Conservation (phyloP, 2,329 filamentous ascomycete genomes). For the Hortaea sp. region DNA sequence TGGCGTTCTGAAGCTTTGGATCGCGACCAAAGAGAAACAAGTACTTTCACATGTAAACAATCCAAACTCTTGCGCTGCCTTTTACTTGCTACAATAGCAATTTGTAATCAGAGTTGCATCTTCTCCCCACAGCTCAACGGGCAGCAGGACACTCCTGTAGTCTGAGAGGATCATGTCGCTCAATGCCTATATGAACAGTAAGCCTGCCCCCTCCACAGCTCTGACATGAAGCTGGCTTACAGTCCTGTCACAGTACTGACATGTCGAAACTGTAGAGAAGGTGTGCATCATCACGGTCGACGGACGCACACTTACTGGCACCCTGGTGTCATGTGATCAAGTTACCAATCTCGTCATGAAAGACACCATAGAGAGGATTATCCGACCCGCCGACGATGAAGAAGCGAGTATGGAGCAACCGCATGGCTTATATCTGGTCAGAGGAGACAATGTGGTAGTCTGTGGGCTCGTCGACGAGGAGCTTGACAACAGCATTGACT, state of each 20-base stretch:
- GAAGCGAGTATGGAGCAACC: conserved; percentile 72
- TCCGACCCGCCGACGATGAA: conserved; percentile 72
- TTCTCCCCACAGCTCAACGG: no score
- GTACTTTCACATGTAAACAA: no score
- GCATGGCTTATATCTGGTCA: conserved; percentile 81
- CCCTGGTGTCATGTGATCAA: conserved; percentile 76
- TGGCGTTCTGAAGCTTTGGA: background rate
- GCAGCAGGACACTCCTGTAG: no score
- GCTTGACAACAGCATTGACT: conserved; percentile 83
- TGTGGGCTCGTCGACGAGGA: conserved; percentile 84
- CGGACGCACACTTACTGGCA: conserved; percentile 68
- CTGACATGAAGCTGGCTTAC: conserved; percentile 5
- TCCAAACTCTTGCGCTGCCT: no score
- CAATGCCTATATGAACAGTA: conserved; percentile 35
- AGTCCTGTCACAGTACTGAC: conserved; percentile 6
- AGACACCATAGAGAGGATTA: conserved; percentile 78
- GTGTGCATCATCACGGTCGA: conserved; percentile 87
- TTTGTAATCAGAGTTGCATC: no score
- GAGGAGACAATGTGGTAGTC: conserved; percentile 88
- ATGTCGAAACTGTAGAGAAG: conserved; percentile 52
- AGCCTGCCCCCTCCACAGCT: conserved; percentile 3
- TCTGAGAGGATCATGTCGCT: conserved; percentile 26
- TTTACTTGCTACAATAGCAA: no score
- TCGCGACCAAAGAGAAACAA: background rate
- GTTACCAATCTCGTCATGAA: conserved; percentile 85